Evolutionary conservation across 352 stramenopile genomes (phyloP).

Genomic region (Pythium aquatile): DNA sequence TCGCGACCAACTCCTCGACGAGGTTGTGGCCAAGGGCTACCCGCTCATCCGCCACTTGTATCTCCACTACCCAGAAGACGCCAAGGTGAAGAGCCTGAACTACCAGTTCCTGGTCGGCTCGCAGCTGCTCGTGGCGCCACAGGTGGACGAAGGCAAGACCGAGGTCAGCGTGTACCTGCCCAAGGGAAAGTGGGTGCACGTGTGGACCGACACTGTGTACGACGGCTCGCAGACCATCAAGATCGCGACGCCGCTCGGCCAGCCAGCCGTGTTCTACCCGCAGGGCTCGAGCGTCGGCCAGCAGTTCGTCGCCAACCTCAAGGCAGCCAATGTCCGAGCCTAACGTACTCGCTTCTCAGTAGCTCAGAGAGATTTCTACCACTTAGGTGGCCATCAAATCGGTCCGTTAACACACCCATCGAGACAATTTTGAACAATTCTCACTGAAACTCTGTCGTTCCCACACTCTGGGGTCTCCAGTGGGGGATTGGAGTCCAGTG

Average conservation of each 20-base stretch:
- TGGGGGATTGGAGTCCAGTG: no score
- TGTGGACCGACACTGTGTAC: constrained; percentile 17
- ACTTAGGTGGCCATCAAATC: no score
- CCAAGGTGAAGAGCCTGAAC: not conserved
- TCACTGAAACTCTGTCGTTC: no score
- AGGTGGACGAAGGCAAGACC: constrained; percentile 13
- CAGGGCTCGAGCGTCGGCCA: constrained; percentile 9
- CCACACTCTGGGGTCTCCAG: no score
- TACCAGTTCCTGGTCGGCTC: constrained; percentile 12
- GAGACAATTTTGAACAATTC: no score
- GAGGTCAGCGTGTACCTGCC: constrained; percentile 6
- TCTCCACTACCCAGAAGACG: constrained; percentile 7
- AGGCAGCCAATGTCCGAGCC: constrained; percentile 8
- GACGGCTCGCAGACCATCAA: constrained; percentile 5
- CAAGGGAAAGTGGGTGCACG: constrained; percentile 16
- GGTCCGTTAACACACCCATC: no score
- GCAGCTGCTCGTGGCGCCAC: constrained; percentile 10
- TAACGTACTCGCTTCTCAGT: not conserved
- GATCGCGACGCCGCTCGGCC: constrained; percentile 9
- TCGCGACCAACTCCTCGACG: constrained; percentile 10
- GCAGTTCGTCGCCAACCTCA: constrained; percentile 16
- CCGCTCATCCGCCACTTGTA: constrained; percentile 11
- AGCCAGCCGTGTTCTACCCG: constrained; percentile 21
- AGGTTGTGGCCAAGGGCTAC: constrained; percentile 10
- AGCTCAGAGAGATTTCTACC: no score